Conservation (phyloP, 257 asterid species). For the Parsonsia alboflavescens region DNA sequence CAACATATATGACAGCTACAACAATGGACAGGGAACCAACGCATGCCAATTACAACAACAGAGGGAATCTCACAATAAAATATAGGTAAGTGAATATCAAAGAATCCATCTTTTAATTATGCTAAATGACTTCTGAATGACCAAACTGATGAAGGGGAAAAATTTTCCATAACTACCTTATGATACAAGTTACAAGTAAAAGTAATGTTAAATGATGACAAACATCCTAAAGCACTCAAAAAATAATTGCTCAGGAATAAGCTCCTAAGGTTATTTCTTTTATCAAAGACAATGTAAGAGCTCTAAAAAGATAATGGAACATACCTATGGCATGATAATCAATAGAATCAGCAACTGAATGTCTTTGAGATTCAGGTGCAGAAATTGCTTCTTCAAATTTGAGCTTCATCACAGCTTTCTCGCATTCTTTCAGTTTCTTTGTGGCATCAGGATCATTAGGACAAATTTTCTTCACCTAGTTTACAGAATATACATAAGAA, state of each 20-base stretch:
- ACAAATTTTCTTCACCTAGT: slow-evolving; percentile 71
- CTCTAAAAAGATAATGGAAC: slow-evolving; percentile 1
- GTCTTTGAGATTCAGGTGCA: slow-evolving; percentile 60
- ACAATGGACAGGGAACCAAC: not conserved
- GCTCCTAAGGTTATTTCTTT: not conserved
- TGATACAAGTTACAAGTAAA: too few species aligned
- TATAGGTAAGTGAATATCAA: not conserved
- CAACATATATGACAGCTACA: not conserved
- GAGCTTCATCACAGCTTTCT: slow-evolving; percentile 91
- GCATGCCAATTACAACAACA: not conserved
- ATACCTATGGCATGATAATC: slow-evolving; percentile 86
- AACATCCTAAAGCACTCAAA: not conserved
- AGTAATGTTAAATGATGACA: not conserved
- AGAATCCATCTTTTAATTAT: not conserved
- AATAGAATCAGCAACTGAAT: slow-evolving; percentile 70
- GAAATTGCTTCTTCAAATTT: slow-evolving; percentile 98
- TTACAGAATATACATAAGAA: slow-evolving; percentile 4
- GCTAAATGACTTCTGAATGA: not conserved
- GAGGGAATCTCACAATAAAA: not conserved
- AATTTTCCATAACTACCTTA: not conserved
- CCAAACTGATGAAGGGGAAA: not conserved
- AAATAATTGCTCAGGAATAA: not conserved
- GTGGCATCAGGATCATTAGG: slow-evolving; percentile 97
- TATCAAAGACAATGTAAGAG: not conserved
- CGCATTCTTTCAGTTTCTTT: slow-evolving; percentile 90